phyloP scores from a whole-genome alignment of 176 grass and related monocot genomes.

The Chrysopogon serrulatus region DNA sequence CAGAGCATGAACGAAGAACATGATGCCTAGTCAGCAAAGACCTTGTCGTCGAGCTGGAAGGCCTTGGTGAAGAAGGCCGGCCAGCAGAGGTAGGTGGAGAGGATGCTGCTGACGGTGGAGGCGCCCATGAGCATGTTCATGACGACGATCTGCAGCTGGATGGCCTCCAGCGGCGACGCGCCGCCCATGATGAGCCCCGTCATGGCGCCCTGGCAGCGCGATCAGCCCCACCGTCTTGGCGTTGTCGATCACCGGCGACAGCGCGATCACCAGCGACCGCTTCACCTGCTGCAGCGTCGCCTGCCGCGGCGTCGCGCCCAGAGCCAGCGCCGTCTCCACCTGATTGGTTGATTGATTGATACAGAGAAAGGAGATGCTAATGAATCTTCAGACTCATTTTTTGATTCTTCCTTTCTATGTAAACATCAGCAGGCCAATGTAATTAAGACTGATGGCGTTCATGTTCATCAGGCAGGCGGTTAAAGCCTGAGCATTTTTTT shows the following conservation, averaged over 20 bases:
- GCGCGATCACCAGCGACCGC: constrained; percentile 48
- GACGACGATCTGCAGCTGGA: constrained; percentile 83
- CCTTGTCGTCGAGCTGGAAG: constrained; percentile 60
- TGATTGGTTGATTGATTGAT: not conserved
- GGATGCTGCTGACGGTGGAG: constrained; percentile 74
- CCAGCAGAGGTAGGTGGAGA: constrained; percentile 85
- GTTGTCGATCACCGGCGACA: constrained; percentile 60
- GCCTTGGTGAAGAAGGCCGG: constrained; percentile 83
- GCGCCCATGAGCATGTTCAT: constrained; percentile 89
- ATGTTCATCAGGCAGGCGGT: not conserved
- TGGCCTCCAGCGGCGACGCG: constrained; percentile 69
- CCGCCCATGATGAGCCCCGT: constrained; percentile 83
- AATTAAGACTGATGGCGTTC: not conserved
- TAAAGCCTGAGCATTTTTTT: too few species aligned
- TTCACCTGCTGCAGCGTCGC: constrained; percentile 70
- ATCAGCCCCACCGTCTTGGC: constrained; percentile 82
- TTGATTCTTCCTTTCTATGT: too few species aligned
- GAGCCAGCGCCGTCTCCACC: constrained; percentile 87
- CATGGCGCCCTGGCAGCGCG: constrained; percentile 72
- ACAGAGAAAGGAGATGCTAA: not conserved
- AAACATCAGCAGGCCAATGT: not conserved
- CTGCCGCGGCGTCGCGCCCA: constrained; percentile 78
- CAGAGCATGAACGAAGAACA: too few species aligned
- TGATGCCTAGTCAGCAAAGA: constrained; percentile 43
- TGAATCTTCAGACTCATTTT: not conserved